A percentile compares a stretch with the other conserved stretches of the same genome.
phyloP scores from a whole-genome alignment of 192 early-diverging fungal genomes.

The Coemansia aciculifera region DNA sequence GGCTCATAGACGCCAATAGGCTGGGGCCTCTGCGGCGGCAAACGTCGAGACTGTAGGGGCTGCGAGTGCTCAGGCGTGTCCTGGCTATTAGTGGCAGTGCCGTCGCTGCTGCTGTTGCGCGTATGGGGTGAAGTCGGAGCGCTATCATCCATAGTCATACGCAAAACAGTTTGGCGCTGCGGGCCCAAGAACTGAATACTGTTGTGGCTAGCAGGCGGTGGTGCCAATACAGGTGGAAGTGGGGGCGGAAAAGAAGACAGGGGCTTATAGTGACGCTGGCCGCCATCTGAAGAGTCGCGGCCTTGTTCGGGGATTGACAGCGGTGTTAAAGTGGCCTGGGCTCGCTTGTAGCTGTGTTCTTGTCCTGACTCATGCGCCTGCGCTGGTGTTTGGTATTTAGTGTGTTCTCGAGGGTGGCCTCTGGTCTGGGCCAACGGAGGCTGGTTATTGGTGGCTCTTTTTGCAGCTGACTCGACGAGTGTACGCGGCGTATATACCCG shows the following conservation, averaged over 20 bases:
- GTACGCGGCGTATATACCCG: slow-evolving; percentile 38
- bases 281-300: slow-evolving; percentile 23
- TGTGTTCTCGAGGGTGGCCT: neutral
- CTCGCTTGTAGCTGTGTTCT: neutral
- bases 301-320: slow-evolving; percentile 27
- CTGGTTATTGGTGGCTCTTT: slow-evolving; percentile 14
- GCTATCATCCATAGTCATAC: slow-evolving; percentile 48
- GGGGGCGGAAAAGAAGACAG: neutral
- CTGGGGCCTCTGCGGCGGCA: slow-evolving; percentile 6
- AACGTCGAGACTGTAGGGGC: neutral
- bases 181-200: slow-evolving; percentile 55
- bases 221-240: slow-evolving; percentile 16
- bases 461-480: slow-evolving; percentile 36
- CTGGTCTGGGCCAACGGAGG: neutral
- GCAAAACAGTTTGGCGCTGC: slow-evolving; percentile 32
- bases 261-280: neutral
- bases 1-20: slow-evolving; percentile 45
- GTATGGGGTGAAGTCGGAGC: slow-evolving; percentile 18
- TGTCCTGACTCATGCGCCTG: neutral
- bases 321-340: neutral
- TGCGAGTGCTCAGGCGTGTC: slow-evolving; percentile 5
- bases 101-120: slow-evolving; percentile 16
- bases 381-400: neutral
- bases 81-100: slow-evolving; percentile 17
- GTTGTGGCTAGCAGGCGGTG: slow-evolving; percentile 7